Base-by-base conservation (phyloP, 2,329 filamentous ascomycete genomes). In the Fusarium liriodendri region DNA sequence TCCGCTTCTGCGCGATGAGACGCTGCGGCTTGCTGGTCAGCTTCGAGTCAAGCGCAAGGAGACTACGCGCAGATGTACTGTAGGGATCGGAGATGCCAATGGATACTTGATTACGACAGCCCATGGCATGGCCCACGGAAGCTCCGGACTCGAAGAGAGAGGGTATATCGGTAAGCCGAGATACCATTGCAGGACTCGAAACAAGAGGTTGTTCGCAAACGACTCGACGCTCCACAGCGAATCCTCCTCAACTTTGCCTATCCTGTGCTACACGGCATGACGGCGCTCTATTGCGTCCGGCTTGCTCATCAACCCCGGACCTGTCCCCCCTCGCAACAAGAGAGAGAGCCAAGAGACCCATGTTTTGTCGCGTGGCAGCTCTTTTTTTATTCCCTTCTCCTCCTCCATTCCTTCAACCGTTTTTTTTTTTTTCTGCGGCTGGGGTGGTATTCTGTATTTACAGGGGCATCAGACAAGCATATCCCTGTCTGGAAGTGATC, bases 401-500 rank as follows among this genome's bases (percentile, higher is more conserved):
- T 55, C 14, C n/a, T 65, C 55, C 67, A 22, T 68, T 63, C 62
- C 62, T 40, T 66, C 47, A 45, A 38, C 67, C 50, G 32, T 52
- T 62, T 62, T 62, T 29, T 62, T 62, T 29, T 27, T 27, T 22
- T 27, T 6, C 37, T 68, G 63, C 66, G 62, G 70, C 61, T 72
- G 13, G 22, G 50, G 38, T 54, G 61, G 45, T 64, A 68, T 16
- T 16, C 27, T 52, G 4, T 52, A 32, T 32, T 32, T 32, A 20
- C 47, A 52, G 27, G 47, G 47, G 47, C 7, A 22, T 37, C 52
- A 22, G 33, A 32, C 71, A 74, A 38, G 71, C 68, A 66, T 64
- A 74, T 63, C 71, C 71, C 47, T 74, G 71, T 32, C 25, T 25
- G 6, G 18, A 20, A 47, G 32, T 55, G 59, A 68, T 71, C 67